Percentiles rank a stretch among this genome's conserved stretches.
Conservation (phyloP, 2,329 filamentous ascomycete genomes). For the Myriosclerotinia curreyana region DNA sequence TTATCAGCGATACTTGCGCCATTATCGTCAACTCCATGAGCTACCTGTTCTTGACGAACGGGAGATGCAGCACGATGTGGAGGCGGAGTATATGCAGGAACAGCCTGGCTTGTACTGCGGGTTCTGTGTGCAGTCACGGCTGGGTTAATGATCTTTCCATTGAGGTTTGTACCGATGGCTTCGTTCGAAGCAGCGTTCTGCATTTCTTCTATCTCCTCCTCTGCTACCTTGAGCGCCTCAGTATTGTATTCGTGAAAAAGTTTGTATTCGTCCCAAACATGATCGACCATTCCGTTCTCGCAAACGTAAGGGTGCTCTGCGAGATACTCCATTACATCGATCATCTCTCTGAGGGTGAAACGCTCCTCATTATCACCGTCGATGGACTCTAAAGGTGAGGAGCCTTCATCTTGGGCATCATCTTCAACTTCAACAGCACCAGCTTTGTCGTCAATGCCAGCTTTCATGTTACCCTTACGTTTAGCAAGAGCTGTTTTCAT, state of each 20-base stretch:
- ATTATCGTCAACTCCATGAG: too few species aligned
- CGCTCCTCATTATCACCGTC: background rate
- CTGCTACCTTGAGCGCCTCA: background rate
- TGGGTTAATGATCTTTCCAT: background rate
- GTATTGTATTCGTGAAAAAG: constrained; percentile 2
- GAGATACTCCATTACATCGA: constrained; percentile 12
- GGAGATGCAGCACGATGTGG: background rate
- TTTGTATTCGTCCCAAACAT: constrained; percentile 12
- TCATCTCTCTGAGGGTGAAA: constrained; percentile 11
- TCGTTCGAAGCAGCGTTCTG: background rate
- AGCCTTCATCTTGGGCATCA: too few species aligned
- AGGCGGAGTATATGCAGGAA: fast-evolving
- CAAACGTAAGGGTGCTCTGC: constrained; percentile 7
- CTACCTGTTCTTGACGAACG: too few species aligned
- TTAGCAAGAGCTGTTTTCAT: background rate
- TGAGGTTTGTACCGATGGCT: too few species aligned
- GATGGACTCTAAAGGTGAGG: too few species aligned
- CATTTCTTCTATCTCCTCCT: background rate
- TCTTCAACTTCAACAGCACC: background rate
- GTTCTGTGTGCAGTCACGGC: background rate
- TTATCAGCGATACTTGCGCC: background rate
- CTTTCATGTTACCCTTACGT: background rate
- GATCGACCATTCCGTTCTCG: background rate
- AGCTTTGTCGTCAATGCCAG: background rate
- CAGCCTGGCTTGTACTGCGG: background rate